Percentiles rank a stretch among this genome's conserved stretches.
phyloP scores from a whole-genome alignment of 2,329 filamentous ascomycete genomes.

The Volutella citrinella region DNA sequence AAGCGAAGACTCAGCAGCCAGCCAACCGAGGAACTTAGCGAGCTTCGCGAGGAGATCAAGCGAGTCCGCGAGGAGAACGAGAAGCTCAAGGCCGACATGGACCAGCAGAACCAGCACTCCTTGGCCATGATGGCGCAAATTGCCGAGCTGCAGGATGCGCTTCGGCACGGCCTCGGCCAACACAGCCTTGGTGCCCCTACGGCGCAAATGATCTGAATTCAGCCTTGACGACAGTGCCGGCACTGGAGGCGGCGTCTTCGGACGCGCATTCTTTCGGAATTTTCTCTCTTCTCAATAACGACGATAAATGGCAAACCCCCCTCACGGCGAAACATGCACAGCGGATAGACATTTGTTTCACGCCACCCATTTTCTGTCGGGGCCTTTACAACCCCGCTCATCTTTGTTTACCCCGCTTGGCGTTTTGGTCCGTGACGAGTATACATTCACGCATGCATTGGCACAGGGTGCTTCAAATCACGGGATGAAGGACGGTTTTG shows the following conservation, averaged over 20 bases:
- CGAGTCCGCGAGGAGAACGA: slow-evolving; percentile 63
- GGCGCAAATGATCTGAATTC: slow-evolving; percentile 38
- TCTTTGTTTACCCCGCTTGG: slow-evolving; percentile 14
- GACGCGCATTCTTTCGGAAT: slow-evolving; percentile 3
- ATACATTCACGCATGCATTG: slow-evolving; percentile 8
- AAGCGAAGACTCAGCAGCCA: slow-evolving; percentile 38
- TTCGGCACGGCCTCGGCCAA: slow-evolving; percentile 33
- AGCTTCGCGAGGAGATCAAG: slow-evolving; percentile 64
- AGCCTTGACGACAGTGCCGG: neutral
- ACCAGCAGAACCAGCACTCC: slow-evolving; percentile 46
- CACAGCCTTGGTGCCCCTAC: slow-evolving; percentile 35
- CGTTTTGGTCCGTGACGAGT: slow-evolving; percentile 15
- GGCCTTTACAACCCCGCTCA: slow-evolving; percentile 1
- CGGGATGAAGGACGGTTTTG: slow-evolving; percentile 8
- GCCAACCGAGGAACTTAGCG: slow-evolving; percentile 44
- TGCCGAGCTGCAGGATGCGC: slow-evolving; percentile 41
- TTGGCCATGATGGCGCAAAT: slow-evolving; percentile 49
- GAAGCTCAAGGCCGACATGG: slow-evolving; percentile 50
- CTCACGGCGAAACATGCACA: slow-evolving; percentile 3
- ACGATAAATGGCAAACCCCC: slow-evolving; percentile 6
- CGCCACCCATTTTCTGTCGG: slow-evolving; percentile 2
- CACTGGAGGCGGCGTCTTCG: slow-evolving; percentile 1
- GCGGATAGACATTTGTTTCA: slow-evolving; percentile 7
- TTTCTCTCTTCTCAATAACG: neutral
- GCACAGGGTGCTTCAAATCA: slow-evolving; percentile 9